Evolutionary conservation across 495 filamentous ascomycete genomes (phyloP).

Genomic region (Hypoxylon crocopeplum): DNA sequence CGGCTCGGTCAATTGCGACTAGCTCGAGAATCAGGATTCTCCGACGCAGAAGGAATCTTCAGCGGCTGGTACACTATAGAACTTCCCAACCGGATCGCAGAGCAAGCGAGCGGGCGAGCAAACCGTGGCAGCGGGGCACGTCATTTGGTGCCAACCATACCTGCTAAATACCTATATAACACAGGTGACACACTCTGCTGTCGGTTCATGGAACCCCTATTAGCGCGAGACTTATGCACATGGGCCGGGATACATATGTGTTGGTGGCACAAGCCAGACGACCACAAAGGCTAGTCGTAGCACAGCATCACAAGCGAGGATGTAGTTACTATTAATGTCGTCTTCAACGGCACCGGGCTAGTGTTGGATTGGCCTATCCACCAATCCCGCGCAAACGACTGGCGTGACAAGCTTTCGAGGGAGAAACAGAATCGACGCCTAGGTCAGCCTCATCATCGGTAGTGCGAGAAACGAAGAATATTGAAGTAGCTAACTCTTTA

Average conservation of each 20-base stretch:
- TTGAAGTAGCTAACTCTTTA: background rate
- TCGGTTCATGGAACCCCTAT: slow-evolving; percentile 22
- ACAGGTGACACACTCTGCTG: slow-evolving; percentile 16
- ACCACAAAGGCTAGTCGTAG: slow-evolving; percentile 24
- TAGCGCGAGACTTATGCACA: slow-evolving; percentile 23
- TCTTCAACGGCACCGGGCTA: slow-evolving; percentile 16
- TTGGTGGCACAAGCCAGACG: slow-evolving; percentile 22
- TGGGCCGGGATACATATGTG: slow-evolving; percentile 25
- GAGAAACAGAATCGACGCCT: slow-evolving; percentile 6
- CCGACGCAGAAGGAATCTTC: slow-evolving; percentile 22
- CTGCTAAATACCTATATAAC: slow-evolving; percentile 5
- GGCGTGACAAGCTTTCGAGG: slow-evolving; percentile 24
- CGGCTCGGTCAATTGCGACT: slow-evolving; percentile 5
- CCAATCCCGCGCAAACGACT: slow-evolving; percentile 21
- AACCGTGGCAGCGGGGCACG: slow-evolving; percentile 20
- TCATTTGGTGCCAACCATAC: slow-evolving; percentile 32
- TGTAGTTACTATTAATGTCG: slow-evolving; percentile 14
- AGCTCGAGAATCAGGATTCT: slow-evolving; percentile 15
- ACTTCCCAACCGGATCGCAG: slow-evolving; percentile 17
- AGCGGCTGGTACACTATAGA: slow-evolving; percentile 31
- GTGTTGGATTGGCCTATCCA: background rate
- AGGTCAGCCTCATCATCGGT: slow-evolving; percentile 30
- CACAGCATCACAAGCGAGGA: slow-evolving; percentile 33
- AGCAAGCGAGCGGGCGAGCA: slow-evolving; percentile 16
- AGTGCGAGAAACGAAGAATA: background rate